A percentile compares a stretch with the other conserved stretches of the same genome.
phyloP scores from a whole-genome alignment of 2,329 filamentous ascomycete genomes.

The Aspergillus brasiliensis region DNA sequence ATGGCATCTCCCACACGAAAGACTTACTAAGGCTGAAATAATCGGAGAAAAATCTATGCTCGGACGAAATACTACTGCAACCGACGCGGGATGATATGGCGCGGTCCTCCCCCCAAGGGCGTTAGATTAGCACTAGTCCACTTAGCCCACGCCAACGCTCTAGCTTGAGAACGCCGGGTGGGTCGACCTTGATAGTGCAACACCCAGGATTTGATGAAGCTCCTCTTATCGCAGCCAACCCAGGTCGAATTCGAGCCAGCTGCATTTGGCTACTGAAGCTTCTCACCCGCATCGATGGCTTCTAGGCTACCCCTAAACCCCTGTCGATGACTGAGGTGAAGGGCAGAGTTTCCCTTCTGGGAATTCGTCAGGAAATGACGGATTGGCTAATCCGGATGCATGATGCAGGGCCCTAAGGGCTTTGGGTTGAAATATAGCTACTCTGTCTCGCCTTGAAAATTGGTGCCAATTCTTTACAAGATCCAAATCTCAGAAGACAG shows the following conservation, averaged over 20 bases:
- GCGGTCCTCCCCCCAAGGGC: neutral
- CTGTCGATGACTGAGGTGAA: neutral
- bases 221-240: neutral
- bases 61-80: neutral
- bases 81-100: neutral
- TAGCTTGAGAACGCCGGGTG: neutral
- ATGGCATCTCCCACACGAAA: neutral
- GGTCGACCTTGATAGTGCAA: neutral
- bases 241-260: neutral
- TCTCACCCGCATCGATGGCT: neutral
- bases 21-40: neutral
- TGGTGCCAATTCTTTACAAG: neutral
- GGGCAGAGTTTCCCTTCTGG: conserved; percentile 2
- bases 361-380: neutral
- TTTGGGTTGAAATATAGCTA: neutral
- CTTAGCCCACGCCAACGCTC: neutral
- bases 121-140: neutral
- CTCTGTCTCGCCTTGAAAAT: neutral
- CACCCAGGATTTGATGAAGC: conserved; percentile 1
- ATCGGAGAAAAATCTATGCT: neutral
- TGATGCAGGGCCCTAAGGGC: neutral
- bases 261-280: neutral
- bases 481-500: neutral
- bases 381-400: neutral
- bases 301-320: neutral